A percentile compares a stretch with the other conserved stretches of the same genome.
Evolutionary conservation across 208 protist species (phyloP).

Genomic region (Crithidia brevicula): DNA sequence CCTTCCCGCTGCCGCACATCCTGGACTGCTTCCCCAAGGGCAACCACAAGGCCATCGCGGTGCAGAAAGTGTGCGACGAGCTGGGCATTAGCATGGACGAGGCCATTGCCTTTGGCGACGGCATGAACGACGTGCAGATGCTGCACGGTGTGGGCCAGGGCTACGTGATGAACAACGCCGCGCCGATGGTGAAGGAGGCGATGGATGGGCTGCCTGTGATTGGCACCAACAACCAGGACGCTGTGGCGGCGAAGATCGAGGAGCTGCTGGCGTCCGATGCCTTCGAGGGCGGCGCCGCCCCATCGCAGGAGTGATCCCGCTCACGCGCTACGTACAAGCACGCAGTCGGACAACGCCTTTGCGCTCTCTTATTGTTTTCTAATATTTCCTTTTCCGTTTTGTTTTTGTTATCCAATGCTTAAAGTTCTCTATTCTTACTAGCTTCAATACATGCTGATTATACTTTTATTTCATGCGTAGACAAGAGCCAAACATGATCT

Average conservation of each 20-base stretch:
- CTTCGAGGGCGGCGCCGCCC: background rate
- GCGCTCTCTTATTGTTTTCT: background rate
- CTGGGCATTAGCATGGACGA: conserved; percentile 34
- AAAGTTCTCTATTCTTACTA: background rate
- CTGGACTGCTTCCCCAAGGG: conserved; percentile 47
- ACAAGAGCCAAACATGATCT: background rate
- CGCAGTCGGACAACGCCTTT: no score
- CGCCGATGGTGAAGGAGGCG: conserved; percentile 38
- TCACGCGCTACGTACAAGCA: no score
- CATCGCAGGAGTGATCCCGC: background rate
- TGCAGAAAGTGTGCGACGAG: conserved; percentile 41
- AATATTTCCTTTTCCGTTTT: background rate
- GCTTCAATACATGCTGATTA: no score
- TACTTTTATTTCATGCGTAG: background rate
- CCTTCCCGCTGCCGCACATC: conserved; percentile 44
- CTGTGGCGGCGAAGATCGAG: conserved; percentile 54
- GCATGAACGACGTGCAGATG: conserved; percentile 75
- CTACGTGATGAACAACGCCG: conserved; percentile 70
- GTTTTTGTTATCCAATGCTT: background rate
- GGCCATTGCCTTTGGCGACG: conserved; percentile 71
- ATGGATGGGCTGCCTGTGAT: conserved; percentile 57
- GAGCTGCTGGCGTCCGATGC: conserved; percentile 43
- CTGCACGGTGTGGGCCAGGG: conserved; percentile 46
- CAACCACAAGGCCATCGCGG: conserved; percentile 54
- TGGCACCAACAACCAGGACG: conserved; percentile 56